A percentile compares a stretch with the other conserved stretches of the same genome.
Conservation (phyloP, 257 asterid species). For the Solanum bulbocastanum region DNA sequence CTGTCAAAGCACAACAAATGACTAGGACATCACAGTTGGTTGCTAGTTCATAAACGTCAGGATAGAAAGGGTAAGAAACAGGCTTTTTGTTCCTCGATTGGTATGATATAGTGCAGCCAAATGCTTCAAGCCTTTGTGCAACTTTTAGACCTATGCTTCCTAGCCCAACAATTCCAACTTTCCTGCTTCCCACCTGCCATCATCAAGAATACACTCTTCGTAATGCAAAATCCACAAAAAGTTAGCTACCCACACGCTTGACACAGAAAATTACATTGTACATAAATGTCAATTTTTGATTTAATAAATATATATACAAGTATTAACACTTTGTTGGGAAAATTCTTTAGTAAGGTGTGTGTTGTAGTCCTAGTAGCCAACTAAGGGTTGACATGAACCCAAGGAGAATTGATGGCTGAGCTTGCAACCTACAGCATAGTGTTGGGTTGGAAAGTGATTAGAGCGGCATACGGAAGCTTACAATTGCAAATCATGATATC, state of each 20-base stretch:
- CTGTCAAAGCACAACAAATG: constrained; percentile 48
- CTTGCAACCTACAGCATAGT: too few relatives aligned
- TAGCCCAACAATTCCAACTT: constrained; percentile 70
- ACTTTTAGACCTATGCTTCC: constrained; percentile 77
- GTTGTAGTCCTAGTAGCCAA: too few relatives aligned
- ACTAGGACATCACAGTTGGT: constrained; percentile 35
- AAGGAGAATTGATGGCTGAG: too few relatives aligned
- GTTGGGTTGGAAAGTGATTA: too few relatives aligned
- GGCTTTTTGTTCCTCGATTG: constrained; percentile 43
- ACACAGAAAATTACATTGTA: background rate
- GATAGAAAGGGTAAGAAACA: constrained; percentile 24
- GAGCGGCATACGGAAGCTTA: too few relatives aligned
- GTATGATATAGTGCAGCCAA: constrained; percentile 51
- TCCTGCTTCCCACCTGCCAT: constrained; percentile 54
- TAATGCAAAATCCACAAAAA: background rate
- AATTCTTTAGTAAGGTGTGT: too few relatives aligned
- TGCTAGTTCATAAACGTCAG: constrained; percentile 34
- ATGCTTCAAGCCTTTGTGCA: constrained; percentile 64
- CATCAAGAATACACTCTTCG: background rate
- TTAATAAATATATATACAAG: too few relatives aligned
- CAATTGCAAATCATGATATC: too few relatives aligned
- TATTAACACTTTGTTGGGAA: too few relatives aligned
- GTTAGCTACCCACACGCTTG: background rate
- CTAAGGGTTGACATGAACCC: too few relatives aligned
- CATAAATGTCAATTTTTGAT: too few relatives aligned